Evolutionary conservation across 305 asterid genomes (phyloP).

Genomic region (Petunia hybrid): DNA sequence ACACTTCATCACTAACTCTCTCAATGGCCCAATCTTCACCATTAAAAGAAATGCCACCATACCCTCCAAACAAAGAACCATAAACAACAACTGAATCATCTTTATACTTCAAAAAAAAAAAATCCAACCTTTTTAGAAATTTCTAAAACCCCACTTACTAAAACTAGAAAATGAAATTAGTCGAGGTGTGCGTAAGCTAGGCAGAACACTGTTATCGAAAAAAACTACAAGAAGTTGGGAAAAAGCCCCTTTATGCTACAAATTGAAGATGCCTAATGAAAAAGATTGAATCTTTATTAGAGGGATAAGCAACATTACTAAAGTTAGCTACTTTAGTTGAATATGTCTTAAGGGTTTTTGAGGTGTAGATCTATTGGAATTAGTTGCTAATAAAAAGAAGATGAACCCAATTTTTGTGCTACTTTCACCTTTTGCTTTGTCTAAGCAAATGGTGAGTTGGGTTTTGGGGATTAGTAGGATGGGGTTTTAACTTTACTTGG

Average conservation of each 20-base stretch:
- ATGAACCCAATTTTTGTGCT: conserved; percentile 25
- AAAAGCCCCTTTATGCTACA: not conserved
- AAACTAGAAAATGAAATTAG: not conserved
- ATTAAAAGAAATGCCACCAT: conserved; percentile 76
- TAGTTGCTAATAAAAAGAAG: conserved; percentile 34
- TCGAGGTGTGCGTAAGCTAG: no score
- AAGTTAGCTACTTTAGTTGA: conserved; percentile 33
- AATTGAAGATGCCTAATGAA: conserved; percentile 17
- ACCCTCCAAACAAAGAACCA: conserved; percentile 83
- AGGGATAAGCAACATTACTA: not conserved
- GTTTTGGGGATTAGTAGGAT: not conserved
- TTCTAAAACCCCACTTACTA: conserved; percentile 3
- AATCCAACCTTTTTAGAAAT: not conserved
- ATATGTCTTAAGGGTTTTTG: conserved; percentile 24
- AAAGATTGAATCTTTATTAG: conserved; percentile 32
- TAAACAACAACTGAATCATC: conserved; percentile 89
- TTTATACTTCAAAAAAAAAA: conserved; percentile 29
- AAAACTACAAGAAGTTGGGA: not conserved
- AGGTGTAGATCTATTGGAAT: conserved; percentile 47
- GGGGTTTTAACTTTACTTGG: not conserved
- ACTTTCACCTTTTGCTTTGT: conserved; percentile 14
- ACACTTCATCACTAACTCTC: conserved; percentile 85
- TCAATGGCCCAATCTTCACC: conserved; percentile 94
- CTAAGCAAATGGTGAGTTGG: not conserved
- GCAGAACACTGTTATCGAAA: no score